Conservation (phyloP, 768 basidiomycete species). For the Suillus lakei region DNA sequence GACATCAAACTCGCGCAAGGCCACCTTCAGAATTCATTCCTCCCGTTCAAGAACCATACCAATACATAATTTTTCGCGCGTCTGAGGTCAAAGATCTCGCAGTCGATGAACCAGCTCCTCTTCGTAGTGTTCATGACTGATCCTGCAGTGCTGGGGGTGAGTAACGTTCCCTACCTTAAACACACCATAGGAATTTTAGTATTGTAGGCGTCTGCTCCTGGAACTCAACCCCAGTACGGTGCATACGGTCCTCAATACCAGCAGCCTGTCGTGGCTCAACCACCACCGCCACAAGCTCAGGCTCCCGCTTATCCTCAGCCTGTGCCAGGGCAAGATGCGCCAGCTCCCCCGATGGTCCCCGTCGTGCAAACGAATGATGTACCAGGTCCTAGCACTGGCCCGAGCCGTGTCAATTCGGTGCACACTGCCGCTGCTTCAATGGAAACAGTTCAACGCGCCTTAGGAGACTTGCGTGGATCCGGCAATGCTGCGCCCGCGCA, state of each 20-base stretch:
- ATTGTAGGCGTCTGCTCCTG: slow-evolving; percentile 54
- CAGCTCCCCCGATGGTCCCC: slow-evolving; percentile 20
- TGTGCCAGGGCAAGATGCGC: slow-evolving; percentile 25
- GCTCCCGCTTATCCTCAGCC: slow-evolving; percentile 31
- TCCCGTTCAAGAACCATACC: slow-evolving; percentile 81
- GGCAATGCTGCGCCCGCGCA: slow-evolving; percentile 25
- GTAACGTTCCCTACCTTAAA: slow-evolving; percentile 36
- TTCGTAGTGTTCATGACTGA: slow-evolving; percentile 79
- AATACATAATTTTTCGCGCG: slow-evolving; percentile 90
- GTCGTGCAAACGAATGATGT: slow-evolving; percentile 29
- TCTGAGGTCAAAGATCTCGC: slow-evolving; percentile 90
- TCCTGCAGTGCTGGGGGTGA: slow-evolving; percentile 81
- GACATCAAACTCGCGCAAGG: slow-evolving; percentile 42
- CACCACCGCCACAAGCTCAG: slow-evolving; percentile 32
- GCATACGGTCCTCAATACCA: slow-evolving; percentile 36
- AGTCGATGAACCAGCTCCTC: slow-evolving; percentile 68
- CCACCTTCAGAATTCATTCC: slow-evolving; percentile 81
- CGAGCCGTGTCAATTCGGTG: slow-evolving; percentile 53
- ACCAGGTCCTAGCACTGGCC: slow-evolving; percentile 29
- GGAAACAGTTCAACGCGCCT: slow-evolving; percentile 68
- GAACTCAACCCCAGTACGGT: slow-evolving; percentile 34
- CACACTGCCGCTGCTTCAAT: slow-evolving; percentile 75
- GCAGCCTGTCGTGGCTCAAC: slow-evolving; percentile 35
- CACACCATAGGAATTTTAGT: background rate
- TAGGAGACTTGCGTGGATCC: slow-evolving; percentile 52